phyloP scores from a whole-genome alignment of 1,284 basidiomycete species.

The Kalmanozyma brasiliensis region DNA sequence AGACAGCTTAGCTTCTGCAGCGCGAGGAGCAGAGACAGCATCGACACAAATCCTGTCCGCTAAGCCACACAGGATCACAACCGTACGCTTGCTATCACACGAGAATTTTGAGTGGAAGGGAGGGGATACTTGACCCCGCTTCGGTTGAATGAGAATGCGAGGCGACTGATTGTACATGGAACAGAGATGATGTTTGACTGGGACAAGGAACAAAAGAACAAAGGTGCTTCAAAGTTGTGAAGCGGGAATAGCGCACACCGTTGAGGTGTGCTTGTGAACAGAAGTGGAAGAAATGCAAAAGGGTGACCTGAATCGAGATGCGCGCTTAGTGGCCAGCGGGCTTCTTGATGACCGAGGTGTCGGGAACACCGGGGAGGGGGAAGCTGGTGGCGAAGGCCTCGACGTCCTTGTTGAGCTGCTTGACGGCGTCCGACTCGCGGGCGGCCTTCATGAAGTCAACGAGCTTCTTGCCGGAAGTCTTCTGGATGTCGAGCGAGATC shows the following conservation, averaged over 20 bases:
- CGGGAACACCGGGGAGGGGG: conserved; percentile 89
- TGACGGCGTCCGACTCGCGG: conserved; percentile 79
- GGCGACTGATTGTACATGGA: conserved; percentile 46
- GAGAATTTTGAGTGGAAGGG: conserved; percentile 4
- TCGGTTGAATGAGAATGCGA: conserved; percentile 57
- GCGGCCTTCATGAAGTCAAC: conserved; percentile 91
- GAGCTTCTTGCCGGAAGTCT: conserved; percentile 92
- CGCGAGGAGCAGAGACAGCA: too few relatives aligned
- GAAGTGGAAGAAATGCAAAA: conserved; percentile 18
- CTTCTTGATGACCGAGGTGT: conserved; percentile 70
- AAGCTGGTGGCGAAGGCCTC: conserved; percentile 82
- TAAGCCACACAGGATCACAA: too few relatives aligned
- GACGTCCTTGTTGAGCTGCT: conserved; percentile 79
- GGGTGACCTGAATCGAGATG: conserved; percentile 15
- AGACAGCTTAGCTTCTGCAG: too few relatives aligned
- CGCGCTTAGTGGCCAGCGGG: conserved; percentile 42
- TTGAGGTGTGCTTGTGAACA: conserved; percentile 45
- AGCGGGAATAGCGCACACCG: conserved; percentile 51
- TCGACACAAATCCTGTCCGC: too few relatives aligned
- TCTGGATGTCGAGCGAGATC: conserved; percentile 73
- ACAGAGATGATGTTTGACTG: conserved; percentile 6
- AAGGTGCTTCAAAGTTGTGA: conserved; percentile 15
- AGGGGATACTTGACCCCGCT: conserved; percentile 40
- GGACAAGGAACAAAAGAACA: conserved; percentile 7
- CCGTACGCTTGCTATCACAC: too few relatives aligned